Evolutionary conservation across 129 eudicot species (phyloP), one percentile per base, ranked within the genome.

Genomic region (Saussurea involucrata): DNA sequence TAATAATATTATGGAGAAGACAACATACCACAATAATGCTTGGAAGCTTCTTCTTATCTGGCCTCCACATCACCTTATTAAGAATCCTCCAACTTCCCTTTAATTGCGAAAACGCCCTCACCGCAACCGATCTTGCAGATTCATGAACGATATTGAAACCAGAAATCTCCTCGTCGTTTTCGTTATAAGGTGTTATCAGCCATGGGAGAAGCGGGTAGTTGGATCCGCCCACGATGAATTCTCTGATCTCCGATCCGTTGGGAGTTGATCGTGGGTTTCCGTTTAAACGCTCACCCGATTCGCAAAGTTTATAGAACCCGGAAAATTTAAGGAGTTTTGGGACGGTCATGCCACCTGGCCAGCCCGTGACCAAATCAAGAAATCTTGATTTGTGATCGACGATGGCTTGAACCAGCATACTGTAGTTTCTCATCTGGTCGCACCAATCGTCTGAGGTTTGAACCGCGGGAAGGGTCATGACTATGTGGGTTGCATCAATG

Each of bases 31-130:
- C 55, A 57, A 92, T 92, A 40, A 95, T 90, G 63, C 99, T 95
- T 0, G 99, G 99, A 22, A 95, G 87, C 44, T 95, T 95, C 92
- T 76, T 82, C 75, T 90, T 95, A 84, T 95, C 99, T 4, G 99
- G 99, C 70, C 97, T 78, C 97, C 98, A 93, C 98, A 95, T 92
- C 40, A 95, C 97, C 89, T 92, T 92, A 79, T 88, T 95, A 31
- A 95, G 96, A 60, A 95, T 95, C 86, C 95, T 92, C 99, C 99
- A 95, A 69, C 95, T 88, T 5, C 99, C 99, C 85, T 95, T 95
- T 49, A 95, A 55, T 57, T 75, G 91, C 8, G 88, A 85, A 66
- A 95, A 95, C 18, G 97, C 96, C 83, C 74, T 82, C 27, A 79
- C 87, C 2, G 92, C 97, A 40, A 86, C 84, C 21, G 81, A 85